These are phyloP conservation scores for Sporothrix phasma DNA, from an alignment of 2,329 filamentous ascomycete genomes.

Conservation along the genomic window DNA sequence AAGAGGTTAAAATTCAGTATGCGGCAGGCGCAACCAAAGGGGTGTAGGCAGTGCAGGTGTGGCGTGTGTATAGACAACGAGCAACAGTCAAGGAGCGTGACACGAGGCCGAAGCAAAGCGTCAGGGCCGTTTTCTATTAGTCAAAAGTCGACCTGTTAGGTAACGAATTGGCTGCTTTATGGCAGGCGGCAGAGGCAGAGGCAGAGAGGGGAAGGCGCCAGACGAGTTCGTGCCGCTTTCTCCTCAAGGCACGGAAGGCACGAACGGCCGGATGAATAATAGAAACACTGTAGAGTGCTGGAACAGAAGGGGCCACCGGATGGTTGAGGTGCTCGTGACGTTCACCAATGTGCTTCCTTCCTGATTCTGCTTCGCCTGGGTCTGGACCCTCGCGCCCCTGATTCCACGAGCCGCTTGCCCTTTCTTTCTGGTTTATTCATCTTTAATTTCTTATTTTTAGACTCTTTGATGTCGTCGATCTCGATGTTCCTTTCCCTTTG, in stretches of 20 bases:
- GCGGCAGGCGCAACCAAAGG: slow-evolving; percentile 6
- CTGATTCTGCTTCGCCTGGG: slow-evolving; percentile 2
- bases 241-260: not conserved
- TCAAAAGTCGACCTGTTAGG: slow-evolving; percentile 37
- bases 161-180: slow-evolving; percentile 28
- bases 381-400: not conserved
- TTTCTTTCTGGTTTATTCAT: not conserved
- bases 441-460: not conserved
- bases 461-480: not conserved
- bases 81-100: not conserved
- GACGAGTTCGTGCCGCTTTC: slow-evolving; percentile 4
- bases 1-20: not conserved
- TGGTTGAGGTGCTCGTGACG: slow-evolving; percentile 10
- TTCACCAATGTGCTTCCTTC: not conserved
- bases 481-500: not conserved
- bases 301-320: slow-evolving; percentile 6
- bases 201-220: slow-evolving; percentile 8
- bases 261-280: slow-evolving; percentile 13
- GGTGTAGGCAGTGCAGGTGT: not conserved
- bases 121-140: slow-evolving; percentile 34
- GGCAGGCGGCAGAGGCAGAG: not conserved
- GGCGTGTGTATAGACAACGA: not conserved
- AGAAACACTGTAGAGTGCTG: not conserved
- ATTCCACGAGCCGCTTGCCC: not conserved
- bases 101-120: slow-evolving; percentile 14